Base-by-base conservation (phyloP, 2,329 filamentous ascomycete species). In the Bretziella fagacearum region DNA sequence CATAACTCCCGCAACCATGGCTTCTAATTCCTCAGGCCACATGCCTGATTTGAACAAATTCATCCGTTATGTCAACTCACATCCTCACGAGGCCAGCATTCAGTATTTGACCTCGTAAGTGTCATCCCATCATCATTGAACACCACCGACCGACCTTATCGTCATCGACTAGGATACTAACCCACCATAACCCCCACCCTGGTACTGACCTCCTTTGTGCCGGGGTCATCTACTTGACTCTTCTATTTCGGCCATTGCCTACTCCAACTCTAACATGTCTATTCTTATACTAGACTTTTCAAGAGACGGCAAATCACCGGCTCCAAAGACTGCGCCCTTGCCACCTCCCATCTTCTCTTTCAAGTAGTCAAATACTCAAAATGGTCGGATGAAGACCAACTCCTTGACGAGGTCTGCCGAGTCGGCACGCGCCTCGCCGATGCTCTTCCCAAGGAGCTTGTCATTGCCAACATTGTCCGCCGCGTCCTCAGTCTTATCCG, bases 391-490 rank as follows among this genome's bases (percentile, higher is more conserved):
- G 79, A 86, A 40, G 74, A 77, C 43, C 77, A 80, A 56, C 76
- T 98, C 44, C 76, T 96, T 50, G 74, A 80, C 55, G 79, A 84
- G 54, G 79, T 98, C 52, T 79, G 83, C 53, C 73, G 78, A 51
- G 78, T 89, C 20, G 91, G 91, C 48, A 73, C 77, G 55, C 75
- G 78, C 47, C 70, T 98, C 36, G 79, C 82, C 29, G 75, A 81
- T 47, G 87, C 91, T 6, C 85, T 93, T 56, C 89, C 89, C 13
- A 76, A 81, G 51, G 91, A 96, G 65, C 79, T 94, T 55, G 84
- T 86, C 4, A 85, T 95, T 37, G 89, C 86, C 45, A 98, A 98
- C 58, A 87, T 98, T 55, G 84, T 95, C 40, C 78, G 87, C 51
- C 79, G 91, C 52, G 83, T 96, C 2, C 68, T 98, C 30, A 84